Base-by-base conservation (phyloP, 495 filamentous ascomycete species). In the Delitschia confertaspora region DNA sequence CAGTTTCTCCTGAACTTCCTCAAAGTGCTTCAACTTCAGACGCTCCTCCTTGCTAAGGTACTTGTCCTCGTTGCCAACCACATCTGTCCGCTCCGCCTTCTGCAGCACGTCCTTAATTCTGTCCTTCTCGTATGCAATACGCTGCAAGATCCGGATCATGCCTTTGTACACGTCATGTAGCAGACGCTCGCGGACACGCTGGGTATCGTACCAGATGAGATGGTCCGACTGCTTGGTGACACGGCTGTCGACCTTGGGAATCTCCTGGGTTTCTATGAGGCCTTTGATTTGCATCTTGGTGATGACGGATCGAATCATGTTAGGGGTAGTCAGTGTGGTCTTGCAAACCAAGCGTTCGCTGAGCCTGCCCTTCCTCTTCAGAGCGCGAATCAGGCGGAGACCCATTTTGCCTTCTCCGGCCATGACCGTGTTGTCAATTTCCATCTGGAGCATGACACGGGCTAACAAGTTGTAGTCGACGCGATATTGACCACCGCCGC, bases 211-310 rank as follows among this genome's bases (percentile, higher is more conserved):
- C 65, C 75, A 93, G 83, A 86, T 95, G 17, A 96, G 72, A 59
- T 83, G 95, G 26, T 89, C 78, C 1, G 85, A 88, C 24, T 83
- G 78, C 36, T 72, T 78, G 7, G 86, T 78, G 35, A 84, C 74
- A 2, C 85, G 79, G 36, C 78, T 80, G 35, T 70, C 72, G 51
- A 95, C 89, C 32, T 79, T 79, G 3, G 91, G 91, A 0, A 96
- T 80, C 66, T 99, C 91, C 58, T 96, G 93, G 7, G 88, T 69
- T 45, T 95, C 83, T 13, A 94, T 72, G 45, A 88, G 81, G 3
- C 91, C 89, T 19, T 75, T 73, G 52, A 78, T 74, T 47, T 93
- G 83, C 72, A 99, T 82, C 42, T 74, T 74, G 2, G 79, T 74
- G 55, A 96, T 78, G 45, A 84, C 79, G 41, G 80, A 73, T 10